phyloP scores from a whole-genome alignment of 345 rosid species.

The Capsella bursapastoris region DNA sequence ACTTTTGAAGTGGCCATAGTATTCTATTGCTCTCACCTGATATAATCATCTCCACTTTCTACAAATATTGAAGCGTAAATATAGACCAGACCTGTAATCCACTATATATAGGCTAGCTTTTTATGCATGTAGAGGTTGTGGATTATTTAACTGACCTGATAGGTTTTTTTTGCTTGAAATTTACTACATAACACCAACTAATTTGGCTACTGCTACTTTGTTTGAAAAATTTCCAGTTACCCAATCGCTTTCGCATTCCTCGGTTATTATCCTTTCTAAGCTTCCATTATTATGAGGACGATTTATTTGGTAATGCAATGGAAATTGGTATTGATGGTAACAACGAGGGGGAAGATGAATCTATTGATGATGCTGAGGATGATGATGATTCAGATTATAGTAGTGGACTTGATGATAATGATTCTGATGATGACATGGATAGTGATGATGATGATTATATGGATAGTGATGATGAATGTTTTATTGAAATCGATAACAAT shows the following conservation, averaged over 20 bases:
- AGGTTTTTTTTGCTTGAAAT: background rate
- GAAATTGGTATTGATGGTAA: conserved; percentile 11
- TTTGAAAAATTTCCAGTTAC: conserved; percentile 52
- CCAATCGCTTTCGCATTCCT: conserved; percentile 34
- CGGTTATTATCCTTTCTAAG: conserved; percentile 46
- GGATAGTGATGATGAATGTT: conserved; percentile 38
- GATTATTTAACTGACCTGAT: background rate
- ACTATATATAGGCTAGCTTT: background rate
- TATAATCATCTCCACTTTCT: background rate
- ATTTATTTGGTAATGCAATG: conserved; percentile 31
- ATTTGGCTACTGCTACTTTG: conserved; percentile 47
- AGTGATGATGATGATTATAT: conserved; percentile 27
- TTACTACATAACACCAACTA: conserved; percentile 5
- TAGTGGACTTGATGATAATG: conserved; percentile 32
- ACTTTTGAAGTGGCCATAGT: background rate
- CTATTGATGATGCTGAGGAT: conserved; percentile 38
- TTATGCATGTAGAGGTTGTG: background rate
- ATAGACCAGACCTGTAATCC: background rate
- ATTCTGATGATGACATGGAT: conserved; percentile 35
- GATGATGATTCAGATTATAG: conserved; percentile 26
- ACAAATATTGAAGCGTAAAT: background rate
- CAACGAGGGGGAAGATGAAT: conserved; percentile 19
- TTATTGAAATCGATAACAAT: conserved; percentile 14
- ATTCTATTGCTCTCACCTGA: conserved; percentile 3
- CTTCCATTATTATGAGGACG: conserved; percentile 26